Evolutionary conservation across 78 protist genomes (phyloP).

Genomic region (Dictyostelium firmibasis): DNA sequence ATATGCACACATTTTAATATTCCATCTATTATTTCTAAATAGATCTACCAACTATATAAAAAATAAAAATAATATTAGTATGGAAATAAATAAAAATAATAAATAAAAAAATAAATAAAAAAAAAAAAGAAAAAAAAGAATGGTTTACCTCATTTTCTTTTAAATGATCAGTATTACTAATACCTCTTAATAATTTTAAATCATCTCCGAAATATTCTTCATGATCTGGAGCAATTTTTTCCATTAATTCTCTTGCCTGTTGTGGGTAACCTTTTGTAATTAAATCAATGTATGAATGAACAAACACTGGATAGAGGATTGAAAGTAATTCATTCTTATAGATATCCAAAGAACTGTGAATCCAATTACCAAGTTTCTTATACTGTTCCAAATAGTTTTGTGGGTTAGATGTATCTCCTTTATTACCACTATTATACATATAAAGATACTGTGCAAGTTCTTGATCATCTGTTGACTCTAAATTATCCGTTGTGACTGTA

Average conservation of each 20-base stretch:
- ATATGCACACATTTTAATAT: conserved; percentile 63
- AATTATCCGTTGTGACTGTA: neutral
- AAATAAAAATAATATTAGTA: neutral
- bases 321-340: conserved; percentile 81
- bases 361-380: conserved; percentile 78
- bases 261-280: conserved; percentile 30
- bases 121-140: no score
- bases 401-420: conserved; percentile 2
- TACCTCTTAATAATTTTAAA: conserved; percentile 32
- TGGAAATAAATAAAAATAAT: neutral
- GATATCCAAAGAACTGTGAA: conserved; percentile 64
- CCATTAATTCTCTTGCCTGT: conserved; percentile 79
- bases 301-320: conserved; percentile 86
- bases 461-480: neutral
- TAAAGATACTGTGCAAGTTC: conserved; percentile 29
- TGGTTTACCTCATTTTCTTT: conserved; percentile 62
- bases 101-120: no score
- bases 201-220: conserved; percentile 80
- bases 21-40: conserved; percentile 66
- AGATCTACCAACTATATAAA: conserved; percentile 14
- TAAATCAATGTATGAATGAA: conserved; percentile 87
- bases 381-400: conserved; percentile 70
- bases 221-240: conserved; percentile 72
- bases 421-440: conserved; percentile 9
- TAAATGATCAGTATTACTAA: conserved; percentile 54